These are phyloP conservation scores for Beauveria sp. DNA, from an alignment of 2,329 filamentous ascomycete species.

Conservation along the genomic window DNA sequence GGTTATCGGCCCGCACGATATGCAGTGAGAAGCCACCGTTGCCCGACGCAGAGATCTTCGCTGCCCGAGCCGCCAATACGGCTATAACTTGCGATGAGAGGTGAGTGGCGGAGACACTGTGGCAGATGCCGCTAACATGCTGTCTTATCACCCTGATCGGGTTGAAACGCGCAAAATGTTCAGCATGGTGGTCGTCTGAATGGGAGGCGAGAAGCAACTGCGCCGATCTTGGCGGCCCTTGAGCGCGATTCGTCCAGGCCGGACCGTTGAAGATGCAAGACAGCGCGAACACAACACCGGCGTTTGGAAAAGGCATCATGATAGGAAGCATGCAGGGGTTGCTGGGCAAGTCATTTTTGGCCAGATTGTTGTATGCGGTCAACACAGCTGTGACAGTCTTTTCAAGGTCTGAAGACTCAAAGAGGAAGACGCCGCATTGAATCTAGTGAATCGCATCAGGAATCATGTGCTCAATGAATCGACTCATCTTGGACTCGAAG, in stretches of 20 bases:
- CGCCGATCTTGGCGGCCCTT: conserved; percentile 22
- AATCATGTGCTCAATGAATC: not conserved
- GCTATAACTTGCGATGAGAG: conserved; percentile 20
- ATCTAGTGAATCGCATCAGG: not conserved
- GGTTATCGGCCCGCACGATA: not conserved
- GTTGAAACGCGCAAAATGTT: conserved; percentile 14
- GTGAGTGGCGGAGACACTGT: conserved; percentile 18
- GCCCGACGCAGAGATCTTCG: conserved; percentile 17
- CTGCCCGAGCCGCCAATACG: conserved; percentile 19
- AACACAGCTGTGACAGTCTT: conserved; percentile 17
- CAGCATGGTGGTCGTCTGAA: conserved; percentile 15
- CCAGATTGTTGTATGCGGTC: conserved; percentile 14
- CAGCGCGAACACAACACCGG: conserved; percentile 21
- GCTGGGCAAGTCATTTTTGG: conserved; percentile 17
- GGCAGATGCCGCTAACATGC: conserved; percentile 15
- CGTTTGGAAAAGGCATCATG: conserved; percentile 22
- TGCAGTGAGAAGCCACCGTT: conserved; percentile 14
- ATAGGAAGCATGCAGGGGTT: conserved; percentile 22
- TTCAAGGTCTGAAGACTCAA: conserved; percentile 23
- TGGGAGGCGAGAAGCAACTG: conserved; percentile 20
- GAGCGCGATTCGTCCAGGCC: conserved; percentile 21
- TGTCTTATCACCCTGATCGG: conserved; percentile 17
- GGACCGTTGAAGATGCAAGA: conserved; percentile 26
- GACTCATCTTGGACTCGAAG: not conserved
- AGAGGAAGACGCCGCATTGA: conserved; percentile 19